phyloP scores from a whole-genome alignment of 2,329 filamentous ascomycete genomes.

The Verticillium albo-atrum region DNA sequence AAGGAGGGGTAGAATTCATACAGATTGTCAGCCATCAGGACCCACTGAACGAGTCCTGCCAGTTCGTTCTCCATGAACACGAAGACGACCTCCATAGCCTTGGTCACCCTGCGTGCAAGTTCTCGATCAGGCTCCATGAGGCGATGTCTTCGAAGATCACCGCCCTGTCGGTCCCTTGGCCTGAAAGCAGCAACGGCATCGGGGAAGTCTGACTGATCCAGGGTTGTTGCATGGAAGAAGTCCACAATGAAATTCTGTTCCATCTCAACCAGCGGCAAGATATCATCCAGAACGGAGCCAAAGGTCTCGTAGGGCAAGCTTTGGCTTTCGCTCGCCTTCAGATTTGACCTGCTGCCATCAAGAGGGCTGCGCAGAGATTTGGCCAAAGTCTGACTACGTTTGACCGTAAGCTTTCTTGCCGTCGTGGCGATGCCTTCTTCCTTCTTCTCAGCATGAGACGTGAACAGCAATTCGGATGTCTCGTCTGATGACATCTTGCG shows the following conservation, averaged over 20 bases:
- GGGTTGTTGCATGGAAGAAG: conserved; percentile 90
- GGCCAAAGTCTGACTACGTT: conserved; percentile 83
- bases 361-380: conserved; percentile 66
- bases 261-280: conserved; percentile 77
- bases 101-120: conserved; percentile 78
- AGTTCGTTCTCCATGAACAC: conserved; percentile 75
- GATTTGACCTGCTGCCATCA: conserved; percentile 51
- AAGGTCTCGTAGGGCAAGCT: conserved; percentile 79
- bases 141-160: conserved; percentile 68
- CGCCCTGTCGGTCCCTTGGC: conserved; percentile 65
- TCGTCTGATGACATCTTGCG: conserved; percentile 74
- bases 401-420: conserved; percentile 87
- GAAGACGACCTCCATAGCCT: conserved; percentile 86
- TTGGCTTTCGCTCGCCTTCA: conserved; percentile 57
- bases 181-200: conserved; percentile 66
- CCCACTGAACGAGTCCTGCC: conserved; percentile 79
- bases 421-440: conserved; percentile 71
- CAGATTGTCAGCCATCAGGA: conserved; percentile 73
- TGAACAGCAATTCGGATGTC: conserved; percentile 74
- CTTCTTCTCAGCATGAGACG: conserved; percentile 77
- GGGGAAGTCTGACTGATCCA: conserved; percentile 76
- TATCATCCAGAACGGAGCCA: conserved; percentile 72
- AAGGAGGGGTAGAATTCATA: conserved; percentile 47
- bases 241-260: conserved; percentile 98
- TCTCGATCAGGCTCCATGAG: conserved; percentile 86